Conservation (phyloP, 2,329 filamentous ascomycete species). For the Colletotrichum siamense region DNA sequence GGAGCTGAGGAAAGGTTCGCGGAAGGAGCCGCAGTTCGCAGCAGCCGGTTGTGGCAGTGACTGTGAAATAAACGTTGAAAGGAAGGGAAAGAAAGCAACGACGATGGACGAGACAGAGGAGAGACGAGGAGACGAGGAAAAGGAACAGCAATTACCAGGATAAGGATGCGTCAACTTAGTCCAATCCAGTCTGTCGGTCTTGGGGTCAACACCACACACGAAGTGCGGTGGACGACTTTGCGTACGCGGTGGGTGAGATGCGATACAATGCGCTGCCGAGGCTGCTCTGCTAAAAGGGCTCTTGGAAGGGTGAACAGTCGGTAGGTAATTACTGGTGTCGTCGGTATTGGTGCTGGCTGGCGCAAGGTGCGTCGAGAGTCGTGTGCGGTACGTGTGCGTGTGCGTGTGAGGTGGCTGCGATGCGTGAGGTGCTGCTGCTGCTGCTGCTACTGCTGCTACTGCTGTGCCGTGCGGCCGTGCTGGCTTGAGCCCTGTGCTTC, state of each 20-base stretch:
- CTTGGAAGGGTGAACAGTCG: not conserved
- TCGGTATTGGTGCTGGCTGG: not conserved
- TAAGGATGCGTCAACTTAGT: not conserved
- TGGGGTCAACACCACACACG: slow-evolving; percentile 16
- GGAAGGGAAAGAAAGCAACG: not conserved
- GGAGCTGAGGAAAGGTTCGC: not conserved
- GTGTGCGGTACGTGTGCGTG: not conserved
- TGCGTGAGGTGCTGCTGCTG: not conserved
- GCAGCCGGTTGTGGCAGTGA: not conserved
- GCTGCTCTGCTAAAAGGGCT: not conserved
- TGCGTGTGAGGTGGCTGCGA: not conserved
- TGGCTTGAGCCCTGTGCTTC: not conserved
- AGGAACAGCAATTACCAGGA: slow-evolving; percentile 6
- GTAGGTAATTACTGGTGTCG: not conserved
- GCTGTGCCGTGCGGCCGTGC: not conserved
- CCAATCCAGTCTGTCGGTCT: slow-evolving; percentile 12
- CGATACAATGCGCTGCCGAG: not conserved
- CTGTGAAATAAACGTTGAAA: not conserved
- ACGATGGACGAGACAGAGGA: not conserved
- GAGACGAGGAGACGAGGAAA: not conserved
- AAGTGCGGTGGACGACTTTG: slow-evolving; percentile 9
- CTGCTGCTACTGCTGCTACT: not conserved
- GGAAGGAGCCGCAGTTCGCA: not conserved
- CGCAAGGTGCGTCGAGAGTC: not conserved
- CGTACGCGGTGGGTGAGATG: not conserved